Evolutionary conservation across 2,329 filamentous ascomycete genomes (phyloP), one percentile per base, ranked within the genome.

Genomic region (Rhinocladiella similis): DNA sequence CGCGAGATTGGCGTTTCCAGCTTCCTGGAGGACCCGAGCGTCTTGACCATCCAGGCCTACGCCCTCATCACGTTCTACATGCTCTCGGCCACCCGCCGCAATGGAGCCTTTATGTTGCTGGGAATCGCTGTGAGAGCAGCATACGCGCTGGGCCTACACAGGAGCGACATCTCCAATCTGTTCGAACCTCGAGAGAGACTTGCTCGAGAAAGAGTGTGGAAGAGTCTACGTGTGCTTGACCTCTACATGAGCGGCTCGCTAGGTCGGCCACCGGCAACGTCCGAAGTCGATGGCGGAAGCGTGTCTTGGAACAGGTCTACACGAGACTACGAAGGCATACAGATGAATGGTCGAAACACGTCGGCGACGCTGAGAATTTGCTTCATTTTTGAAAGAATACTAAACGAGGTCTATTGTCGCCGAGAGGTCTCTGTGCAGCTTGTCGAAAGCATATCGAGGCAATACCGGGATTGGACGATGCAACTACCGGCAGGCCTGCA

Each of bases 31-130:
- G 79, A 76, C 14, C 78, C 79, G 52, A 80, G 76, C 52, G 71
- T 80, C 2, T 69, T 75, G 46, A 80, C 77, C 0, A 78, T 82
- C 2, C 78, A 81, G 62, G 78, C 77, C 1, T 81, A 80, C 61
- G 70, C 77, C 5, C 62, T 81, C 14, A 73, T 81, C n/a, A 75
- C 78, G 1, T 73, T 81, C 59, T 81, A 77, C 61, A 78, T 81
- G 77, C 69, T 82, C 2, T 70, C 78, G 25, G 76, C 76, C 10
- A 80, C 76, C 54, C 75, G 80, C 42, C 76, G 78, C 10, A 82
- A 82, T 56, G 79, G 77, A 1, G 78, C 79, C 5, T 81, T 79
- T 53, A 73, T 81, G 63, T 77, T 80, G 47, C 74, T 81, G 16
- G 78, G 78, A 56, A 71, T 81, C 52, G 78, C 79, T n/a, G 71